Percentiles rank a stretch among this genome's conserved stretches.
Evolutionary conservation across 257 asterid genomes (phyloP).

Genomic region (Mitragyna speciosa): DNA sequence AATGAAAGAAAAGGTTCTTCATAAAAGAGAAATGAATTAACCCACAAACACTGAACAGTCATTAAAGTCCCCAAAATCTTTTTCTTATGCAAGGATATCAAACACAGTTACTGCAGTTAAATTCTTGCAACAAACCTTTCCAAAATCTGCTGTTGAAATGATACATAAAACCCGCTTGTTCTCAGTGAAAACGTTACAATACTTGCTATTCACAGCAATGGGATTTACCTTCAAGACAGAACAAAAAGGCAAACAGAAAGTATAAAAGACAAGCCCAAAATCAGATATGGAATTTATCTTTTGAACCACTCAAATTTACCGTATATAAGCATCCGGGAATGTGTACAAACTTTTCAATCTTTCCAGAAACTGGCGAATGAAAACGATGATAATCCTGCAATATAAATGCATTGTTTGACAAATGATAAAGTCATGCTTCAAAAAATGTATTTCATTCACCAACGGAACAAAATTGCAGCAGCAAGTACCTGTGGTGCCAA

Average conservation of each 20-base stretch:
- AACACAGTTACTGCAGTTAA: not conserved
- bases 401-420: conserved; percentile 12
- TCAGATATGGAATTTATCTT: not conserved
- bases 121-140: conserved; percentile 67
- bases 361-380: conserved; percentile 95
- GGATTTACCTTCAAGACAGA: conserved; percentile 75
- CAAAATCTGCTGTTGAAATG: conserved; percentile 81
- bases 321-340: conserved; percentile 97
- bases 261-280: not conserved
- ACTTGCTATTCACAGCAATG: conserved; percentile 98
- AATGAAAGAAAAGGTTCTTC: not conserved
- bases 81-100: conserved; percentile 2
- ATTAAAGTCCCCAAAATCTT: not conserved
- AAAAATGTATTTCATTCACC: not conserved
- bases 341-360: conserved; percentile 69
- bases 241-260: not conserved
- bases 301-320: conserved; percentile 37
- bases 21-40: not conserved
- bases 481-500: conserved; percentile 93
- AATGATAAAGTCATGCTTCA: not conserved
- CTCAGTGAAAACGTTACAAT: conserved; percentile 97
- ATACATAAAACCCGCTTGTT: conserved; percentile 81
- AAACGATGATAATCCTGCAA: conserved; percentile 95
- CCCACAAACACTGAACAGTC: not conserved
- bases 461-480: conserved; percentile 12